Evolutionary conservation across 192 early-diverging fungal genomes (phyloP), one percentile per base, ranked within the genome.

Genomic region (Dispira simplex): DNA sequence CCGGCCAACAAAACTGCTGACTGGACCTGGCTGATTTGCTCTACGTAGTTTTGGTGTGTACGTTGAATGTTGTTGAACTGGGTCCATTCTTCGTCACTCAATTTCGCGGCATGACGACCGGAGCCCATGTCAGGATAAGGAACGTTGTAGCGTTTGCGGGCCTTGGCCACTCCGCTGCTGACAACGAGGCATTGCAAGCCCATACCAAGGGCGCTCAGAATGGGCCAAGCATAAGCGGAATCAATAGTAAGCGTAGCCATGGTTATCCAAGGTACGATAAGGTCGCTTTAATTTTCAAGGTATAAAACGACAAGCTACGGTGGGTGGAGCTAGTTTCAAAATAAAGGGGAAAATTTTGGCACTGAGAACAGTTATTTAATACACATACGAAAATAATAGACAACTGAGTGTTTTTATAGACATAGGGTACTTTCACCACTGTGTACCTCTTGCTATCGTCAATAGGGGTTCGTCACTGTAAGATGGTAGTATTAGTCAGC

Each of bases 41-140:
- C 77, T 27, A 48, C 54, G 66, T 79, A 79, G 63, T 79, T 74
- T 26, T 73, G 71, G 73, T 73, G 76, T 3, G 67, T 68, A 11
- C 77, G 71, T 68, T 79, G 73, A 64, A 73, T 62, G 53, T 70
- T 74, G 72, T 79, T 79, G 63, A 79, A 79, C 1, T 26, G 58
- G 3, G 67, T 27, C 77, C 77, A 79, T 47, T 79, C 74, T 46
- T 71, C 68, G 27, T 79, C 77, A 23, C 44, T 67, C 32, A 79
- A 69, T 62, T 79, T 79, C 64, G 66, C 71, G 9, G 77, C 32
- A 20, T 60, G 72, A 11, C 74, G 70, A 2, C 77, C 77, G 25
- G 66, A 57, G 49, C 77, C 77, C 65, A 69, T 75, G 46, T 78
- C 77, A 0, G 77, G 77, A 60, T 72, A 73, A 12, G 62, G 20